phyloP scores from a whole-genome alignment of 306 rosid genomes.

The Coriaria nepalensis region DNA sequence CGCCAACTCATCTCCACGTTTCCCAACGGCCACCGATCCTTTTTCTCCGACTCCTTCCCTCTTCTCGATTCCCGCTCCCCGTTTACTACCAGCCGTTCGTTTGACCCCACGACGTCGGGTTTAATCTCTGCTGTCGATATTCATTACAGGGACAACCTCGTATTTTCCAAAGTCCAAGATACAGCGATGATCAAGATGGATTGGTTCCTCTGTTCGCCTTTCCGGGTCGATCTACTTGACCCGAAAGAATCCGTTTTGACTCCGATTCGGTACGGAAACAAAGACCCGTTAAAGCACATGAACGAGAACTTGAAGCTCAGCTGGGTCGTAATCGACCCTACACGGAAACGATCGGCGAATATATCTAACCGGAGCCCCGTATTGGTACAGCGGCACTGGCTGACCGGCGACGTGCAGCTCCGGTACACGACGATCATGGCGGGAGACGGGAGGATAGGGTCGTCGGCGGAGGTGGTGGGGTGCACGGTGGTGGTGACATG shows the following conservation, averaged over 20 bases:
- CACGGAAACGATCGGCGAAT: constrained; percentile 40
- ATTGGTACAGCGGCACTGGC: constrained; percentile 43
- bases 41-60: constrained; percentile 70
- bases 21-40: constrained; percentile 44
- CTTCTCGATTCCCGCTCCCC: constrained; percentile 14
- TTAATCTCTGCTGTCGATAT: constrained; percentile 67
- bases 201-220: constrained; percentile 57
- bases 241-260: constrained; percentile 41
- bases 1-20: constrained; percentile 27
- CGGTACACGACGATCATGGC: constrained; percentile 31
- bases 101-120: constrained; percentile 8
- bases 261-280: constrained; percentile 16
- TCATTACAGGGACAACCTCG: constrained; percentile 24
- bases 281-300: constrained; percentile 25
- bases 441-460: constrained; percentile 5
- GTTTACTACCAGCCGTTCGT: not conserved
- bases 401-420: constrained; percentile 42
- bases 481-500: constrained; percentile 54
- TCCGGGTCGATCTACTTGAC: constrained; percentile 47
- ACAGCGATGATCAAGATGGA: constrained; percentile 26
- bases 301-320: constrained; percentile 41
- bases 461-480: constrained; percentile 19
- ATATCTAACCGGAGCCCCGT: constrained; percentile 52
- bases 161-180: constrained; percentile 38
- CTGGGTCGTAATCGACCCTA: constrained; percentile 67